Conservation (phyloP, 768 basidiomycete species). For the Leccinellum luteum region DNA sequence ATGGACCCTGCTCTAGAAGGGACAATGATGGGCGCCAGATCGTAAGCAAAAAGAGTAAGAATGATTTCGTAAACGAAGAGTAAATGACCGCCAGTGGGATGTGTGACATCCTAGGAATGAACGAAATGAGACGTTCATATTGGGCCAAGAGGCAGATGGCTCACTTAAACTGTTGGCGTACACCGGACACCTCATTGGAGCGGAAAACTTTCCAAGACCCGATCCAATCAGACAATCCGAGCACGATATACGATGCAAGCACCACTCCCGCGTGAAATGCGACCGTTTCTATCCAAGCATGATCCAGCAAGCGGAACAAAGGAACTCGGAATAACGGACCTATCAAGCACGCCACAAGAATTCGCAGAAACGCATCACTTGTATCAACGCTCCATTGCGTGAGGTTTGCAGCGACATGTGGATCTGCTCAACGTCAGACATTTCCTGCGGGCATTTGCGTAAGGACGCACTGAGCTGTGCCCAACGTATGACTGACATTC, state of each 20-base stretch:
- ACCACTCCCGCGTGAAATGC: conserved; percentile 73
- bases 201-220: conserved; percentile 23
- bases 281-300: conserved; percentile 55
- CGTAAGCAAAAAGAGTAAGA: conserved; percentile 76
- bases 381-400: conserved; percentile 55
- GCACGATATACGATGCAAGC: conserved; percentile 51
- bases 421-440: conserved; percentile 33
- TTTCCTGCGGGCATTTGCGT: neutral
- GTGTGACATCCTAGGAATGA: conserved; percentile 54
- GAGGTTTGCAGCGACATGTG: conserved; percentile 34
- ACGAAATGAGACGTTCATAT: neutral
- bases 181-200: conserved; percentile 40
- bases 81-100: conserved; percentile 80
- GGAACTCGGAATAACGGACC: conserved; percentile 38
- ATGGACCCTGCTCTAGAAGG: conserved; percentile 16
- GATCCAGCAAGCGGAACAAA: neutral
- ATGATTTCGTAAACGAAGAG: conserved; percentile 80
- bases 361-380: conserved; percentile 48
- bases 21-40: conserved; percentile 63
- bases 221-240: conserved; percentile 41
- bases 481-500: conserved; percentile 69
- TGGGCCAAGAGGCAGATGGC: neutral
- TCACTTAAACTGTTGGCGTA: conserved; percentile 63
- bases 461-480: conserved; percentile 56
- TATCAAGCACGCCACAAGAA: conserved; percentile 62